Base-by-base conservation (phyloP, 345 rosid genomes). In the Mangifera indica region DNA sequence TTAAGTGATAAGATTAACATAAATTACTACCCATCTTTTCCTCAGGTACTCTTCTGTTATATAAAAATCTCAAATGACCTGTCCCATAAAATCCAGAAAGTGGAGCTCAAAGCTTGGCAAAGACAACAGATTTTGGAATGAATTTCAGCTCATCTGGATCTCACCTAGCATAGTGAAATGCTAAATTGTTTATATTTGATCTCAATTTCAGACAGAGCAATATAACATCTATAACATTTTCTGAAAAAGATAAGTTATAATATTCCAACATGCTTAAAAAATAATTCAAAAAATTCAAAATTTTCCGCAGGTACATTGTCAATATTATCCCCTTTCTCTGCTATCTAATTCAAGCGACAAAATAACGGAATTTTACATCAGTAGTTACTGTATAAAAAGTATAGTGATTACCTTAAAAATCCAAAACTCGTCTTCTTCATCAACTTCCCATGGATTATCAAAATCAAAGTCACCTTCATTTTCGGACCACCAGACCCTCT, bases 341-440 rank as follows among this genome's bases (percentile, higher is more conserved):
- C 51, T 10, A 46, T 46, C 51, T 2, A 46, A 46, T 46, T 46
- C 51, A 46, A 46, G 51, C 51, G 12, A 46, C 51, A 2, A 46
- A 46, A 8, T 3, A 46, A 46, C 17, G 1, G 51, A 46, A 46
- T 46, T 10, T 3, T 10, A 46, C 17, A 2, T 8, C 11, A 46
- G 10, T 12, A 46, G 10, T 46, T 0, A 29, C 44, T 57, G 32
- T 29, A 29, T 24, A 58, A 25, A 58, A 25, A 17, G n/a, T n/a
- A n/a, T 29, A 29, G n/a, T 0, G 13, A 37, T 40, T 78, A 93
- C 98, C 98, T 89, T 86, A 52, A 89, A 83, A 53, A 85, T 60
- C 85, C 82, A 85, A 77, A 83, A 79, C 76, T 86, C 86, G 24
- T 78, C 83, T 13, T 81, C 87, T 54, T 78, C 87, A 0, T 77